phyloP scores from a whole-genome alignment of 768 basidiomycete genomes.

The Pleurotus salmoneostramineus region DNA sequence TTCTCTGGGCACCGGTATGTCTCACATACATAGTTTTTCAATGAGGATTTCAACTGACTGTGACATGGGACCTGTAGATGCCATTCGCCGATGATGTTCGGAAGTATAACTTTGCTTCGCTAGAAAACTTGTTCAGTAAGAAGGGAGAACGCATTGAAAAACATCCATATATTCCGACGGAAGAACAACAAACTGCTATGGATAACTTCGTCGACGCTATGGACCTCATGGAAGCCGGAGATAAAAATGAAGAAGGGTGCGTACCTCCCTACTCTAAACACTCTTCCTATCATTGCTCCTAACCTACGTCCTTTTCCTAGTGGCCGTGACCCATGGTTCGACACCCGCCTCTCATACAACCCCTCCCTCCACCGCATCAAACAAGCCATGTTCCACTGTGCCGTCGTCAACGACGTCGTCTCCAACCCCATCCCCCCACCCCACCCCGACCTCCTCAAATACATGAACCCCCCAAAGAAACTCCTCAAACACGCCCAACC shows the following conservation, averaged over 20 bases:
- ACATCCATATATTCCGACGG: conserved; percentile 82
- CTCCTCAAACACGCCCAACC: conserved; percentile 58
- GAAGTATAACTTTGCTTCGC: conserved; percentile 80
- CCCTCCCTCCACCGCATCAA: conserved; percentile 89
- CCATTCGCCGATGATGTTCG: conserved; percentile 95
- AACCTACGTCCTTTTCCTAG: conserved; percentile 29
- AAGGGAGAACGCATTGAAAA: conserved; percentile 69
- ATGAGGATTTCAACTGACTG: background rate
- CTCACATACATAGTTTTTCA: background rate
- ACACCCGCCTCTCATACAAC: conserved; percentile 74
- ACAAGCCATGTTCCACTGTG: conserved; percentile 89
- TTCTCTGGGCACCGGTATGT: conserved; percentile 80
- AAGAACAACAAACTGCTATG: conserved; percentile 79
- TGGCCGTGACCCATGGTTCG: conserved; percentile 69
- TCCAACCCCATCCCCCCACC: conserved; percentile 78
- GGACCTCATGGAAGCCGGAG: conserved; percentile 78
- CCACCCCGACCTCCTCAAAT: conserved; percentile 81
- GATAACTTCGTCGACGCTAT: conserved; percentile 82
- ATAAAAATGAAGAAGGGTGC: conserved; percentile 74
- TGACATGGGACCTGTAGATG: conserved; percentile 47
- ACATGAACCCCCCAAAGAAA: conserved; percentile 72
- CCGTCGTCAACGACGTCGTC: conserved; percentile 70
- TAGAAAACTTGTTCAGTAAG: conserved; percentile 68
- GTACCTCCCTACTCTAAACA: conserved; percentile 11
- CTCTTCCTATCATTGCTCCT: background rate